Percentiles rank a stretch among this genome's conserved stretches.
These are phyloP conservation scores for Aspergillus pseudoviridinutans DNA, from an alignment of 2,329 filamentous ascomycete genomes.

Conservation along the genomic window DNA sequence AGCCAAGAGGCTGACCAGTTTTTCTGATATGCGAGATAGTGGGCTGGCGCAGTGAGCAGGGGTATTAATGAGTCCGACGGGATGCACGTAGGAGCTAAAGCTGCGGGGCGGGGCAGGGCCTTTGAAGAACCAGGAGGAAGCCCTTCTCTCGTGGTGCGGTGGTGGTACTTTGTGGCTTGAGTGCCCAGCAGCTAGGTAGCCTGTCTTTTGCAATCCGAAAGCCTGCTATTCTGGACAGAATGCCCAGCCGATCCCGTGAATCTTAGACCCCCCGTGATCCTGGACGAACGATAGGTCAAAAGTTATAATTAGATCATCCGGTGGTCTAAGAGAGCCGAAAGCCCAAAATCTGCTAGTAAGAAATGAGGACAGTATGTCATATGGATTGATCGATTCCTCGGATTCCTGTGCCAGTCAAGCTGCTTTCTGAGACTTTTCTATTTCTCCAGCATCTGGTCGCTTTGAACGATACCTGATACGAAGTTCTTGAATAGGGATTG, in stretches of 20 bases:
- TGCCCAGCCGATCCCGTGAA: not conserved
- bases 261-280: not conserved
- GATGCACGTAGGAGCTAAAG: not conserved
- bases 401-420: not conserved
- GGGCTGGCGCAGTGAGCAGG: not conserved
- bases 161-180: not conserved
- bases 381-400: not conserved
- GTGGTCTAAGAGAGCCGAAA: not conserved
- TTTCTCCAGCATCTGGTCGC: not conserved
- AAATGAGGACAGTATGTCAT: not conserved
- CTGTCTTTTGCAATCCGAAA: not conserved
- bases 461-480: not conserved
- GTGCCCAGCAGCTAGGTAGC: not conserved
- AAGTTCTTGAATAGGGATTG: not conserved
- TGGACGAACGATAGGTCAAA: not conserved
- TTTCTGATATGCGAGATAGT: not conserved
- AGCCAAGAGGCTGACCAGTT: not conserved
- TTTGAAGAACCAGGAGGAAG: not conserved
- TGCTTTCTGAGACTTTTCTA: not conserved
- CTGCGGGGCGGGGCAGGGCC: not conserved
- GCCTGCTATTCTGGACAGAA: not conserved
- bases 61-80: not conserved
- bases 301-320: not conserved
- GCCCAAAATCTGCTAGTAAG: not conserved
- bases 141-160: not conserved